Evolutionary conservation across 345 rosid species (phyloP).

Genomic region (Dipteronia dyeriana): DNA sequence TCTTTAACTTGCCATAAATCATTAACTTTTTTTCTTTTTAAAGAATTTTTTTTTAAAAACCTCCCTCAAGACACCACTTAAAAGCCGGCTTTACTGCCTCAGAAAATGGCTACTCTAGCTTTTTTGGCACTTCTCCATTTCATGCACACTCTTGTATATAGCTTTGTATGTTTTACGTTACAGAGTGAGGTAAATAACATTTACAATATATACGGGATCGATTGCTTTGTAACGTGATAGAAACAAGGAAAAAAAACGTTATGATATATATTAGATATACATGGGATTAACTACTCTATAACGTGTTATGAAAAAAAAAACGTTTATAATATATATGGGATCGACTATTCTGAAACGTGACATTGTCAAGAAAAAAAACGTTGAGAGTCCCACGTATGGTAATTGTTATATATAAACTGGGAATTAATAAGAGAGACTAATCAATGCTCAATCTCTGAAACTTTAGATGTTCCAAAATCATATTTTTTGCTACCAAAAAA

Average conservation of each 20-base stretch:
- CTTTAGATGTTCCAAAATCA: neutral
- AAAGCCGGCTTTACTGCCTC: slow-evolving; percentile 79
- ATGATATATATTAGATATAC: too few species aligned
- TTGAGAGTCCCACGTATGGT: too few species aligned
- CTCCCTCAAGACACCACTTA: slow-evolving; percentile 30
- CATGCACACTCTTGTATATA: slow-evolving; percentile 21
- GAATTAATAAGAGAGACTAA: neutral
- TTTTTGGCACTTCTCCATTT: slow-evolving; percentile 45
- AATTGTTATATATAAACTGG: too few species aligned
- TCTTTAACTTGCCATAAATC: neutral
- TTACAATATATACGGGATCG: too few species aligned
- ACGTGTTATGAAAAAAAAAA: too few species aligned
- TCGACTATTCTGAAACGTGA: too few species aligned
- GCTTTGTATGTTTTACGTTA: slow-evolving; percentile 13
- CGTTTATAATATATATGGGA: too few species aligned
- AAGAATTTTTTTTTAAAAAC: neutral
- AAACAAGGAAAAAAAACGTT: too few species aligned
- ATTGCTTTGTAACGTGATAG: too few species aligned
- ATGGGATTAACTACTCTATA: too few species aligned
- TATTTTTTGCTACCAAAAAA: slow-evolving; percentile 12
- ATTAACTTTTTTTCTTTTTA: neutral
- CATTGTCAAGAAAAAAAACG: too few species aligned
- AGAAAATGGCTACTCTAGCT: slow-evolving; percentile 55
- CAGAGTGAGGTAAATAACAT: too few species aligned
- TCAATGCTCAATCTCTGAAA: neutral